These are phyloP conservation scores for Epichloe uncinata DNA, from an alignment of 2,329 filamentous ascomycete genomes.

Conservation along the genomic window DNA sequence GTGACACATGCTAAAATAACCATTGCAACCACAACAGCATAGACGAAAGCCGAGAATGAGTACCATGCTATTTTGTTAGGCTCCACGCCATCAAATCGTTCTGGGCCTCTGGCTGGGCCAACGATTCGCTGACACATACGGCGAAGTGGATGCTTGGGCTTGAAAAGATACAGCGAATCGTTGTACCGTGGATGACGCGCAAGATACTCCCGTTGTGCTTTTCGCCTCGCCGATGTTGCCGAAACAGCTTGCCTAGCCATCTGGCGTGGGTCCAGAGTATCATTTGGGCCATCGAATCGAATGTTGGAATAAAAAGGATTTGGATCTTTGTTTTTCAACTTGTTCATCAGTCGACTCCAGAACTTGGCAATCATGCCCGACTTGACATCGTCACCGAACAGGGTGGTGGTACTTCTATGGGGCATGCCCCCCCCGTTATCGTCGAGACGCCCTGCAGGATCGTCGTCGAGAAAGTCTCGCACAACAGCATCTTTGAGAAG, in stretches of 20 bases:
- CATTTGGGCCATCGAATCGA: constrained; percentile 57
- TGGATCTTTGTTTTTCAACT: constrained; percentile 55
- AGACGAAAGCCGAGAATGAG: constrained; percentile 83
- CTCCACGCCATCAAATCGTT: constrained; percentile 78
- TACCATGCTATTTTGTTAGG: constrained; percentile 90
- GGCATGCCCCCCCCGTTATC: constrained; percentile 17
- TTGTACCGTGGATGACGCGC: constrained; percentile 83
- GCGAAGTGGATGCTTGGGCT: constrained; percentile 62
- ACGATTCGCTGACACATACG: constrained; percentile 80
- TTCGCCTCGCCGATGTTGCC: constrained; percentile 69
- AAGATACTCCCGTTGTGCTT: constrained; percentile 83
- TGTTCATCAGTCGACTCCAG: constrained; percentile 46
- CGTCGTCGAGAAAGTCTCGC: constrained; percentile 85
- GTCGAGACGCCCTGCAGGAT: constrained; percentile 18
- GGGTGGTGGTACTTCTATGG: constrained; percentile 20
- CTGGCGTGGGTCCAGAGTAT: constrained; percentile 68
- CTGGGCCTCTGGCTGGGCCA: constrained; percentile 73
- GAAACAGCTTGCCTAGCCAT: constrained; percentile 87
- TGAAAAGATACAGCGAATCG: constrained; percentile 79
- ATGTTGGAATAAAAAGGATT: constrained; percentile 87
- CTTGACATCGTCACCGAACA: constrained; percentile 31
- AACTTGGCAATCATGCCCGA: constrained; percentile 45
- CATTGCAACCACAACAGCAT: constrained; percentile 91
- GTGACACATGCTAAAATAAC: constrained; percentile 91
- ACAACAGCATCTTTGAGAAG: constrained; percentile 92